Percentiles rank a stretch among this genome's conserved stretches.
Evolutionary conservation across 2,329 filamentous ascomycete species (phyloP).

Genomic region (Apiospora malaysiana): DNA sequence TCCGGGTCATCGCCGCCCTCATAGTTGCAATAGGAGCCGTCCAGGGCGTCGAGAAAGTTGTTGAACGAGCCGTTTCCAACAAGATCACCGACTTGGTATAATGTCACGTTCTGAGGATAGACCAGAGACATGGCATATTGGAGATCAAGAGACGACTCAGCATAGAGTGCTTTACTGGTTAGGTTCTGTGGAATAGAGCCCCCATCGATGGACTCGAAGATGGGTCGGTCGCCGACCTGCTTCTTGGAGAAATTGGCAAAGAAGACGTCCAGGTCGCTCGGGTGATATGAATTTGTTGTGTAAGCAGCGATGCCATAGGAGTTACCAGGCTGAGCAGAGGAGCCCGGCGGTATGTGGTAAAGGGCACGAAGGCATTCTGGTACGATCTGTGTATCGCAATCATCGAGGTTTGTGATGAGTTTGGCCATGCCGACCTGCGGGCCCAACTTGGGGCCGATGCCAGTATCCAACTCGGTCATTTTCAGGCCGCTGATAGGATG

Average conservation of each 20-base stretch:
- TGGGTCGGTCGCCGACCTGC: conserved; percentile 34
- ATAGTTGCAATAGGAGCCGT: conserved; percentile 53
- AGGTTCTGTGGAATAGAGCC: conserved; percentile 25
- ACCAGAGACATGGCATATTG: conserved; percentile 42
- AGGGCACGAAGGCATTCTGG: conserved; percentile 31
- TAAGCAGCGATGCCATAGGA: conserved; percentile 25
- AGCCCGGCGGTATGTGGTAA: background rate
- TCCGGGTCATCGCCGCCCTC: conserved; percentile 43
- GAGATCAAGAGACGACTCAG: conserved; percentile 39
- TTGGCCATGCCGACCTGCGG: conserved; percentile 34
- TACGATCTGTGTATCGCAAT: conserved; percentile 61
- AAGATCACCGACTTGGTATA: conserved; percentile 25
- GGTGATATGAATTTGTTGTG: conserved; percentile 40
- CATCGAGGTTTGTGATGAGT: conserved; percentile 28
- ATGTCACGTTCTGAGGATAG: conserved; percentile 46
- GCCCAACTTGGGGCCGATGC: background rate
- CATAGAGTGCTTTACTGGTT: conserved; percentile 40
- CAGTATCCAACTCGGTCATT: background rate
- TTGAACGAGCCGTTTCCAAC: conserved; percentile 35
- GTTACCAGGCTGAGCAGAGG: conserved; percentile 37
- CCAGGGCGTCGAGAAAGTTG: conserved; percentile 51
- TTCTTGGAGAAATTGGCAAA: conserved; percentile 29
- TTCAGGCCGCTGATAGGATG: background rate
- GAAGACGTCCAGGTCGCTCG: conserved; percentile 39
- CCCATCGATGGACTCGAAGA: conserved; percentile 36